Base-by-base conservation (phyloP, 495 filamentous ascomycete species). In the Hamigera avellanea region DNA sequence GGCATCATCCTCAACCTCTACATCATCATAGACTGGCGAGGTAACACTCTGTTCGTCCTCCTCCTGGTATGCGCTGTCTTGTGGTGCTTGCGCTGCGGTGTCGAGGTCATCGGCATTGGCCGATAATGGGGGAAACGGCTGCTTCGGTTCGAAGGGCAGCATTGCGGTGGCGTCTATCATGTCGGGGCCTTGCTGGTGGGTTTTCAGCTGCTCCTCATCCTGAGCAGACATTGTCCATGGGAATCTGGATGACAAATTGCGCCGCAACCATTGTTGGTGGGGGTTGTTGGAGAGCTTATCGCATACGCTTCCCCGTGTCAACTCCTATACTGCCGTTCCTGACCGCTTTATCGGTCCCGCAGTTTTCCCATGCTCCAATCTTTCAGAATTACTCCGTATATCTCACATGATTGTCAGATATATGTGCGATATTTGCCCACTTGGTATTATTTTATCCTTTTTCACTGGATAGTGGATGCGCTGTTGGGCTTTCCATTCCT, bases 1-100 rank as follows among this genome's bases (percentile, higher is more conserved):
- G 2, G 53, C 60, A 40, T 66, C 64, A 27, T 65, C 59, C 17
- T 55, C 61, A 6, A 52, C 57, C 23, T 65, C 57, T 21, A 54
- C 38, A 21, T 54, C 55, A 6, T 46, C 45, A 42, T 57, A 56
- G 25, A 50, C 44, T 2, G 49, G 50, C 10, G 52, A 59, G 18
- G 43, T 50, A 15, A 53, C 28, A 14, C 53, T 52, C 29, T 53
- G 36, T 9, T 45, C 42, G n/a, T 49, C 58, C 19, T 59, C 56
- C 21, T 53, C 45, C 1, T 41, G 37, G 33, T 50, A 59, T 39
- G 43, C 44, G 32, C 44, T 48, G 33, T 49, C 49, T 14, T 36
- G 39, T 19, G 52, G 48, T 26, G 47, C 48, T 27, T 54, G 52
- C 4, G 48, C 40, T 4, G 39, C 25, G 13, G 36, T 19, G 19